Evolutionary conservation across 495 filamentous ascomycete species (phyloP).

Genomic region (Daldinia decipiens): DNA sequence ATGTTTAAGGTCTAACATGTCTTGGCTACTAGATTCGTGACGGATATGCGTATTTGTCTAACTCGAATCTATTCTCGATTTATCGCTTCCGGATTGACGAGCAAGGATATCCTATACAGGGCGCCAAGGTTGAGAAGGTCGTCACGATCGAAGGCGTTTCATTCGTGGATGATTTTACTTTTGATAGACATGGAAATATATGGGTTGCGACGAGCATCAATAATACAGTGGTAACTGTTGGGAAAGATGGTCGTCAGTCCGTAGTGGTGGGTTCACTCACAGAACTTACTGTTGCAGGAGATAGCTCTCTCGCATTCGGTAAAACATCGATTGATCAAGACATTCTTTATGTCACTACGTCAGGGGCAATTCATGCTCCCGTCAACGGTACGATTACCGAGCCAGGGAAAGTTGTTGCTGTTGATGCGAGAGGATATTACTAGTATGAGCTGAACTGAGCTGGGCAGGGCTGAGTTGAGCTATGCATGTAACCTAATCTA

Average conservation of each 20-base stretch:
- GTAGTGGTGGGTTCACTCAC: slow-evolving; percentile 39
- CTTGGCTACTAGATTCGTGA: slow-evolving; percentile 19
- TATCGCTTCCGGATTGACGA: slow-evolving; percentile 47
- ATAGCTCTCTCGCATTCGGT: slow-evolving; percentile 45
- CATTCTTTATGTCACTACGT: not conserved
- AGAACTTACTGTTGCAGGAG: slow-evolving; percentile 45
- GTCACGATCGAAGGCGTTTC: slow-evolving; percentile 7
- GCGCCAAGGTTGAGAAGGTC: slow-evolving; percentile 10
- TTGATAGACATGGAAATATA: slow-evolving; percentile 44
- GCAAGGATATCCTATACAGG: slow-evolving; percentile 31
- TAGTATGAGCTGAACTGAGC: not conserved
- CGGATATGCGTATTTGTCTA: slow-evolving; percentile 54
- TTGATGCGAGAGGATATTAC: slow-evolving; percentile 1
- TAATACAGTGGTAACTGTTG: slow-evolving; percentile 39
- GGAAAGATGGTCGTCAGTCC: slow-evolving; percentile 21
- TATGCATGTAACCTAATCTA: not conserved
- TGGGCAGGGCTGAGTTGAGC: not conserved
- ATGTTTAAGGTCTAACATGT: not conserved
- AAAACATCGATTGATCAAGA: slow-evolving; percentile 21
- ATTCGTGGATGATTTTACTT: slow-evolving; percentile 45
- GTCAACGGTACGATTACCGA: not conserved
- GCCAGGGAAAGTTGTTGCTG: not conserved
- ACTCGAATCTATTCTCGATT: slow-evolving; percentile 42
- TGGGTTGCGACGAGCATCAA: slow-evolving; percentile 44
- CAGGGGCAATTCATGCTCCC: not conserved